Evolutionary conservation across 1,284 basidiomycete genomes (phyloP), one percentile per base, ranked within the genome.

Genomic region (Irpex rosettiformis): DNA sequence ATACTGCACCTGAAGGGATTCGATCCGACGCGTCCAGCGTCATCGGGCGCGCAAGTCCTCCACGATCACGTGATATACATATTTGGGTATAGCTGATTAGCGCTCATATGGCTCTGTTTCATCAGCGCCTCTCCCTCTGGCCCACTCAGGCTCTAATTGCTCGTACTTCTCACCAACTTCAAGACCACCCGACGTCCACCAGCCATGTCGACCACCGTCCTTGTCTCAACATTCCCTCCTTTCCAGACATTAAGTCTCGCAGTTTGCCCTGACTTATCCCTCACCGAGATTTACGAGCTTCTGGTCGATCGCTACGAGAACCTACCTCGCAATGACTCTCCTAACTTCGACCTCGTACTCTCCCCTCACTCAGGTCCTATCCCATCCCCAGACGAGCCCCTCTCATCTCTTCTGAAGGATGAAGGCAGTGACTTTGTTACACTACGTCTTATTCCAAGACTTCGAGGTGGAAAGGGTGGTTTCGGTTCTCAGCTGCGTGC

Each of bases 401-500:
- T 87, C 10, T 80, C 79, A 7, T 78, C 79, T 3, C 76, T 86
- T 21, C 72, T 73, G 64, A 63, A 61, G 11, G 66, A 74, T 57
- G 72, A 73, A 7, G 55, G 48, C 1, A 58, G 62, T 11, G 57
- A 57, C 5, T 72, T 90, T 11, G 73, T 91, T 18, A 80, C 79
- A 1, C 73, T 93, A 3, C 80, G 89, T 0, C 76, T 93, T n/a
- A 75, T 81, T 0, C 88, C 89, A 0, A 77, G 88, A 29, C 71
- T 96, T 8, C 79, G 80, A 8, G 96, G 96, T 61, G 97, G 97
- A 52, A 99, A 99, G 75, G 96, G 97, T 69, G 96, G 96, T 54
- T 99, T 99, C 70, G 96, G 97, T 6, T 92, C 91, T 24, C 95
- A 98, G 79, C 81, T 99, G 63, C 86, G 96, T 70, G 96, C 97